phyloP scores from a whole-genome alignment of 2,329 filamentous ascomycete species.

The Chaetomium globosum region DNA sequence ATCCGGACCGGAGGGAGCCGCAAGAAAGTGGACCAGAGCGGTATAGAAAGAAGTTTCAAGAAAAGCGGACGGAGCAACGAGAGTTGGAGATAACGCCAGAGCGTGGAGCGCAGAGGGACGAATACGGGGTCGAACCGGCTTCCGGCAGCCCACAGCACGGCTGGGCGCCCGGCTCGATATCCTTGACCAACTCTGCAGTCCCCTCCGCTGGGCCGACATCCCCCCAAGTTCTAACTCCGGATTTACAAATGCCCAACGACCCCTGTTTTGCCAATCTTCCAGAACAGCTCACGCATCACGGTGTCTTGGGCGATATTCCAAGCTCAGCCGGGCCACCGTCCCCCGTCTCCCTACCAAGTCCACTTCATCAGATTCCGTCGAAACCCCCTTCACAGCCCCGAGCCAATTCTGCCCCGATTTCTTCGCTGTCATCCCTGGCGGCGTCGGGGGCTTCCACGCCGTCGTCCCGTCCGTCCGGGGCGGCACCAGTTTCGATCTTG shows the following conservation, averaged over 20 bases:
- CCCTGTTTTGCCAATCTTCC: constrained; percentile 24
- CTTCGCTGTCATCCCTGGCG: constrained; percentile 2
- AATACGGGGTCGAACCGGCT: not conserved
- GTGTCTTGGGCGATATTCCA: constrained; percentile 7
- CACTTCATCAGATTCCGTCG: constrained; percentile 7
- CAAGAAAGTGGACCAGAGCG: not conserved
- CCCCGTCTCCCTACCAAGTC: constrained; percentile 23
- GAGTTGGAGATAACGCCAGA: not conserved
- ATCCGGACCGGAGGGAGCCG: not conserved
- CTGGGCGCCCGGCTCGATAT: constrained; percentile 14
- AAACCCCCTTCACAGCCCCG: constrained; percentile 21
- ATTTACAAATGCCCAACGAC: constrained; percentile 23
- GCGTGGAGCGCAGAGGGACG: constrained; percentile 4
- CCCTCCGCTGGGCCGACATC: constrained; percentile 19
- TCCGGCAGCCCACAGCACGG: constrained; percentile 6
- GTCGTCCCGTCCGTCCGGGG: constrained; percentile 13
- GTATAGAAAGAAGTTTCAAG: constrained; percentile 8
- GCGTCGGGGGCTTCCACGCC: constrained; percentile 16
- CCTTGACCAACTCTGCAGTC: constrained; percentile 16
- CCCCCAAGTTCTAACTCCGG: constrained; percentile 10
- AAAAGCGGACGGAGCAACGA: constrained; percentile 5
- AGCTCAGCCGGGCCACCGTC: constrained; percentile 24
- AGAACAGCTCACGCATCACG: constrained; percentile 7
- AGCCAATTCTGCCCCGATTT: constrained; percentile 24
- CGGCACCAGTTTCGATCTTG: constrained; percentile 36